phyloP scores from a whole-genome alignment of 2,329 filamentous ascomycete species.

The Exophiala sideris region DNA sequence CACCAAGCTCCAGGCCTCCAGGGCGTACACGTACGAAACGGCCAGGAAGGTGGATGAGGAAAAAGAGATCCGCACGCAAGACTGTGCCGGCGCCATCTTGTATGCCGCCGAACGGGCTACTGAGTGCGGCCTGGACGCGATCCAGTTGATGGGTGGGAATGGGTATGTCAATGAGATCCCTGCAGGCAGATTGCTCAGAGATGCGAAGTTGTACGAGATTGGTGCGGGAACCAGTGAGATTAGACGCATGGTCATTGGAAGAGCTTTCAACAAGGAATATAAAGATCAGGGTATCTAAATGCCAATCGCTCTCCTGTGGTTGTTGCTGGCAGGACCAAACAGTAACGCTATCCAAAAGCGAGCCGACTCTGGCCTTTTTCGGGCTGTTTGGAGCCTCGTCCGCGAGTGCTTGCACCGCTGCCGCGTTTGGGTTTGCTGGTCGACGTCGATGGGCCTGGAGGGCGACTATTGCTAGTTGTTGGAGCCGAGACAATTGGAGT shows the following conservation, averaged over 20 bases:
- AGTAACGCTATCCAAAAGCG: slow-evolving; percentile 24
- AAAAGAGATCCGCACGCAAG: slow-evolving; percentile 72
- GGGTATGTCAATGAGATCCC: slow-evolving; percentile 95
- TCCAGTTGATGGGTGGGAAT: slow-evolving; percentile 91
- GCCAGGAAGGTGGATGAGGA: slow-evolving; percentile 76
- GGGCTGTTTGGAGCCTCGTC: slow-evolving; percentile 17
- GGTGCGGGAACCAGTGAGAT: slow-evolving; percentile 95
- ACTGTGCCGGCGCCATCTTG: slow-evolving; percentile 90
- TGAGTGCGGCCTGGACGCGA: slow-evolving; percentile 79
- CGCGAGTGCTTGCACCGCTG: slow-evolving; percentile 12
- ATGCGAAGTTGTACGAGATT: slow-evolving; percentile 87
- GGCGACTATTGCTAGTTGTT: slow-evolving; percentile 18
- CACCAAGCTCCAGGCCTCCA: slow-evolving; percentile 79
- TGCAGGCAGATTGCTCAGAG: slow-evolving; percentile 76
- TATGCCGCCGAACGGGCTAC: slow-evolving; percentile 90
- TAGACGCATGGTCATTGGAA: slow-evolving; percentile 87
- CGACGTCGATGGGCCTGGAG: slow-evolving; percentile 9
- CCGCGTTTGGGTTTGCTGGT: slow-evolving; percentile 21
- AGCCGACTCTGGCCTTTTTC: slow-evolving; percentile 28
- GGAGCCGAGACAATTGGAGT: slow-evolving; percentile 35
- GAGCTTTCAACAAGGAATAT: slow-evolving; percentile 87
- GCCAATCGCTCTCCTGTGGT: neutral
- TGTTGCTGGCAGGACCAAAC: neutral
- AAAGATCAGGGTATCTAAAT: slow-evolving; percentile 33
- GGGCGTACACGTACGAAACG: slow-evolving; percentile 83